A percentile compares a stretch with the other conserved stretches of the same genome.
phyloP scores from a whole-genome alignment of 257 asterid genomes.

The Nemophila menziesii region DNA sequence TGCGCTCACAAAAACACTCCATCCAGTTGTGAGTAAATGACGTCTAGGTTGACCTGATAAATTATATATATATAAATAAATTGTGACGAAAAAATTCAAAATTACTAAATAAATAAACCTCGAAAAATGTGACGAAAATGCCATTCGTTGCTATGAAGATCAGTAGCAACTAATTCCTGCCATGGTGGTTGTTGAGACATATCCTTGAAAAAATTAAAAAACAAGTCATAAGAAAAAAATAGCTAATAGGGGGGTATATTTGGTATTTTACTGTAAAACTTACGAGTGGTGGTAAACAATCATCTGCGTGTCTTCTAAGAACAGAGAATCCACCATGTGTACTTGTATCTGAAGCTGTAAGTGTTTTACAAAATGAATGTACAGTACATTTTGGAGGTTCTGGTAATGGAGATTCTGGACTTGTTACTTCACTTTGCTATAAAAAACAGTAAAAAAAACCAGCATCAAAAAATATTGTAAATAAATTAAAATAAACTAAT shows the following conservation, averaged over 20 bases:
- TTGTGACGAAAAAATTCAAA: too few relatives aligned
- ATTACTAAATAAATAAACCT: conserved; percentile 33
- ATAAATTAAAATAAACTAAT: not conserved
- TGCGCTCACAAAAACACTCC: conserved; percentile 24
- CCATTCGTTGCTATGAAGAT: conserved; percentile 70
- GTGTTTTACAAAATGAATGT: conserved; percentile 57
- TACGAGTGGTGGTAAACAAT: conserved; percentile 61
- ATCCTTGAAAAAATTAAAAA: too few relatives aligned
- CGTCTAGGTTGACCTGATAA: conserved; percentile 24
- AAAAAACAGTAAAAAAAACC: conserved; percentile 13
- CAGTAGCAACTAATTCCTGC: conserved; percentile 70
- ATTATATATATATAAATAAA: not conserved
- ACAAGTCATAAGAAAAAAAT: not conserved
- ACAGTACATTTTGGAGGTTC: conserved; percentile 39
- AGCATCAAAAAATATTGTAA: conserved; percentile 1
- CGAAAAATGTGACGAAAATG: conserved; percentile 74
- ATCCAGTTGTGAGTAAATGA: conserved; percentile 22
- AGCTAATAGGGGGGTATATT: not conserved
- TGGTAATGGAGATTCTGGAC: conserved; percentile 45
- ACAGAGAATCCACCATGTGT: conserved; percentile 82
- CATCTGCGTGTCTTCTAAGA: conserved; percentile 69
- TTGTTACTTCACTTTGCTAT: conserved; percentile 45
- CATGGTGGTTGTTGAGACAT: conserved; percentile 76
- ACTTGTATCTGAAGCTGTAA: conserved; percentile 72
- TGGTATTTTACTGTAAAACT: conserved; percentile 9